These are phyloP conservation scores for Trametes polyzona DNA, from an alignment of 1,284 basidiomycete genomes.

Conservation along the genomic window DNA sequence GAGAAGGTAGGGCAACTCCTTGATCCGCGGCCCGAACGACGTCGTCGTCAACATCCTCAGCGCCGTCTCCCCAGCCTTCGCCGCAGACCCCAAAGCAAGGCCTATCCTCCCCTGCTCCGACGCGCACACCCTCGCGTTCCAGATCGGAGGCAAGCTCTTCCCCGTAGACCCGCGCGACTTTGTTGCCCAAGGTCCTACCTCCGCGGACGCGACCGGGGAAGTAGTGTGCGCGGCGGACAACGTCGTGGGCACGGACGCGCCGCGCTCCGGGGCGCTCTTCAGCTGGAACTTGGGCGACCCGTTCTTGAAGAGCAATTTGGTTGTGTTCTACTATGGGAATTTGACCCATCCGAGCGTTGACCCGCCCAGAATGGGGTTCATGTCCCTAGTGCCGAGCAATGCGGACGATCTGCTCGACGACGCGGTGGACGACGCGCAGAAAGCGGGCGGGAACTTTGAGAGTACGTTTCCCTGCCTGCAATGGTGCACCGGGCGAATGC, in stretches of 20 bases:
- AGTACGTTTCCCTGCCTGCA: slow-evolving; percentile 9
- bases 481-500: neutral
- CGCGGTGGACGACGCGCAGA: slow-evolving; percentile 44
- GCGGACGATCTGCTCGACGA: slow-evolving; percentile 44
- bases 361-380: slow-evolving; percentile 66
- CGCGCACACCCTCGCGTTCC: slow-evolving; percentile 59
- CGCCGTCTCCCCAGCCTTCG: slow-evolving; percentile 40
- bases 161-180: slow-evolving; percentile 72
- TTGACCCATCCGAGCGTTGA: slow-evolving; percentile 63
- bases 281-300: slow-evolving; percentile 46
- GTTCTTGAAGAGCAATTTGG: slow-evolving; percentile 44
- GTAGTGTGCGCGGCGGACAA: slow-evolving; percentile 51
- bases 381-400: slow-evolving; percentile 64
- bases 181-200: slow-evolving; percentile 41
- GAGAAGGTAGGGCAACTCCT: slow-evolving; percentile 43
- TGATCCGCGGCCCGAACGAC: slow-evolving; percentile 44
- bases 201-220: slow-evolving; percentile 36
- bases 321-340: slow-evolving; percentile 68
- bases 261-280: slow-evolving; percentile 15
- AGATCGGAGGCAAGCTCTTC: slow-evolving; percentile 66
- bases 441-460: slow-evolving; percentile 29
- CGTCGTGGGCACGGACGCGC: slow-evolving; percentile 38
- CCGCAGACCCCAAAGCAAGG: slow-evolving; percentile 29
- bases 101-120: slow-evolving; percentile 46
- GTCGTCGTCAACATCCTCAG: slow-evolving; percentile 45